These are phyloP conservation scores for Solanum piurae DNA, from an alignment of 257 asterid species.

Conservation along the genomic window DNA sequence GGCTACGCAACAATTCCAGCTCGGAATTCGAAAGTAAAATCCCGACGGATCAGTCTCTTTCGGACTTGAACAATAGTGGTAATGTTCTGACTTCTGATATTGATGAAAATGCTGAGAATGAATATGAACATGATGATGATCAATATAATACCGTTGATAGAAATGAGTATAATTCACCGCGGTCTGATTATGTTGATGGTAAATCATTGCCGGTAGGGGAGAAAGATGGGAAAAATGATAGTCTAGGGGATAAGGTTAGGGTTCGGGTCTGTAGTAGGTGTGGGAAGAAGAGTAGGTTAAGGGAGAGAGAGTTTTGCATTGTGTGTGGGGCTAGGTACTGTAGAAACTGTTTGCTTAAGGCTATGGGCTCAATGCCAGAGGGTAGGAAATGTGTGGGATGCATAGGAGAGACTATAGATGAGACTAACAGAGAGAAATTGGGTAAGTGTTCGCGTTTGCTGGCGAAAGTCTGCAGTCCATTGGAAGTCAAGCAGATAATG, in stretches of 20 bases:
- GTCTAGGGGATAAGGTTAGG: background rate
- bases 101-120: conserved; percentile 4
- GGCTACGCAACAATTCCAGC: conserved; percentile 12
- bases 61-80: conserved; percentile 2
- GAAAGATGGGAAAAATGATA: background rate
- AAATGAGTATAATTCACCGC: background rate
- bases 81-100: background rate
- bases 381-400: conserved; percentile 73
- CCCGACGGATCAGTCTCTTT: background rate
- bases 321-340: conserved; percentile 70
- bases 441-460: conserved; percentile 41
- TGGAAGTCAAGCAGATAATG: conserved; percentile 34
- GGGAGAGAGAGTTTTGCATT: conserved; percentile 30
- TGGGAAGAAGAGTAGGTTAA: conserved; percentile 24
- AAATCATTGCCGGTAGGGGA: background rate
- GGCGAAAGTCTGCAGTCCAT: conserved; percentile 25
- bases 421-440: conserved; percentile 34
- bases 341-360: conserved; percentile 44
- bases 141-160: background rate
- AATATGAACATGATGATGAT: background rate
- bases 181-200: background rate
- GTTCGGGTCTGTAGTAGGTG: conserved; percentile 39
- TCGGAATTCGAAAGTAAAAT: conserved; percentile 10
- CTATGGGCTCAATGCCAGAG: conserved; percentile 86
- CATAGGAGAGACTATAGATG: conserved; percentile 49